These are phyloP conservation scores for Orbilia brochopaga DNA, from an alignment of 2,329 filamentous ascomycete species.

Conservation along the genomic window DNA sequence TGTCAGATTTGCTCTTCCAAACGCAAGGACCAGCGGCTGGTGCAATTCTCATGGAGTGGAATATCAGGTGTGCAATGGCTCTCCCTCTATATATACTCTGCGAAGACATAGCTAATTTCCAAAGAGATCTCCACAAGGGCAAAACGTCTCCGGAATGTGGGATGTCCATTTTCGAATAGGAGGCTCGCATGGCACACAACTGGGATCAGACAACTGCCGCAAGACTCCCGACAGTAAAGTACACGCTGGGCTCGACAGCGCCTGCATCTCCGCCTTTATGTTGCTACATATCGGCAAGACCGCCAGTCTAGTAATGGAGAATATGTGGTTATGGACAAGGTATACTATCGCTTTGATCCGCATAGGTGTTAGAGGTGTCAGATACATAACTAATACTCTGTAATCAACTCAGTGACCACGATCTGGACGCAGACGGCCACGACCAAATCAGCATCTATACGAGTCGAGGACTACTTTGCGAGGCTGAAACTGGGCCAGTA, in stretches of 20 bases:
- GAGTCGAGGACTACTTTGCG: slow-evolving; percentile 62
- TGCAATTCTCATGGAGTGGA: slow-evolving; percentile 75
- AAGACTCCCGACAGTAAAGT: slow-evolving; percentile 62
- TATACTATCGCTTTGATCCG: neutral
- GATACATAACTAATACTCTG: neutral
- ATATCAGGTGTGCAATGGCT: slow-evolving; percentile 59
- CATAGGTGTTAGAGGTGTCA: neutral
- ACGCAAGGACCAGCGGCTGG: slow-evolving; percentile 64
- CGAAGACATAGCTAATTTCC: slow-evolving; percentile 68
- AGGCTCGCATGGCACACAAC: slow-evolving; percentile 66
- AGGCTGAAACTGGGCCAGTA: slow-evolving; percentile 59
- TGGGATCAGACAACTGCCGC: slow-evolving; percentile 59
- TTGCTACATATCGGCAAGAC: slow-evolving; percentile 58
- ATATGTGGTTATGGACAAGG: slow-evolving; percentile 62
- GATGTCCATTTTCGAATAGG: slow-evolving; percentile 93
- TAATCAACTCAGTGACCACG: slow-evolving; percentile 62
- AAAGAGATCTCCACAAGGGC: slow-evolving; percentile 61
- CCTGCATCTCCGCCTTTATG: slow-evolving; percentile 59
- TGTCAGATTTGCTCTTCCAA: slow-evolving; percentile 65
- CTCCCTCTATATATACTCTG: slow-evolving; percentile 61
- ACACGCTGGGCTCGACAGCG: slow-evolving; percentile 53
- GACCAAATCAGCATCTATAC: slow-evolving; percentile 60
- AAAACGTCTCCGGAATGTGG: slow-evolving; percentile 67
- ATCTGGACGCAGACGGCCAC: slow-evolving; percentile 60
- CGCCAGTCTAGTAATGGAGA: slow-evolving; percentile 60